Conservation (phyloP, 2,329 filamentous ascomycete genomes). For the Phoma sp. region DNA sequence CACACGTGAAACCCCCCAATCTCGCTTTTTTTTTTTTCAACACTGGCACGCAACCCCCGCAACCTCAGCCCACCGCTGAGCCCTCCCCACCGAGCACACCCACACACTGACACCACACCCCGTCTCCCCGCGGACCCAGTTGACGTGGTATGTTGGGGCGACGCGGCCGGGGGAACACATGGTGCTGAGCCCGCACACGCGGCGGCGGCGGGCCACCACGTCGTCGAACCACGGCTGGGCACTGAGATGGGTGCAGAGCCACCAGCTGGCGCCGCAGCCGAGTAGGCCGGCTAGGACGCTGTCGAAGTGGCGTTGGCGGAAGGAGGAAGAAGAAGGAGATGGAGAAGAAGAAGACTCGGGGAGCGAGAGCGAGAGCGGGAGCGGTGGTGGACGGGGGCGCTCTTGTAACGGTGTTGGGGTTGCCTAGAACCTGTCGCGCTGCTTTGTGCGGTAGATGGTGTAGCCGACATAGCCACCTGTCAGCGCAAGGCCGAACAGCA, state of each 20-base stretch:
- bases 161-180: slow-evolving; percentile 1
- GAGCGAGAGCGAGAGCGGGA: not conserved
- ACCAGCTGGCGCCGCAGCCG: slow-evolving; percentile 7
- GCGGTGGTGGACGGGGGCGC: not conserved
- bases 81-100: slow-evolving; percentile 5
- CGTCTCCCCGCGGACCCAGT: slow-evolving; percentile 10
- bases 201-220: slow-evolving; percentile 1
- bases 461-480: slow-evolving; percentile 84
- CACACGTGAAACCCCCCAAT: too few species aligned
- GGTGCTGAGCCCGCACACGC: not conserved
- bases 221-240: slow-evolving; percentile 5
- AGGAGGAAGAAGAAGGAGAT: not conserved
- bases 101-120: slow-evolving; percentile 13
- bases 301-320: slow-evolving; percentile 13
- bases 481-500: slow-evolving; percentile 73
- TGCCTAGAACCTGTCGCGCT: slow-evolving; percentile 53
- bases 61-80: slow-evolving; percentile 3
- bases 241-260: slow-evolving; percentile 2
- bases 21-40: not conserved
- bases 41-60: not conserved
- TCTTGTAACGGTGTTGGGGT: not conserved
- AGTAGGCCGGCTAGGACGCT: not conserved
- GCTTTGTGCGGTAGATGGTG: slow-evolving; percentile 77
- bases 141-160: slow-evolving; percentile 12
- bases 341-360: not conserved